A percentile compares a stretch with the other conserved stretches of the same genome.
Evolutionary conservation across 208 protist genomes (phyloP).

Genomic region (Naegleria fowleri): DNA sequence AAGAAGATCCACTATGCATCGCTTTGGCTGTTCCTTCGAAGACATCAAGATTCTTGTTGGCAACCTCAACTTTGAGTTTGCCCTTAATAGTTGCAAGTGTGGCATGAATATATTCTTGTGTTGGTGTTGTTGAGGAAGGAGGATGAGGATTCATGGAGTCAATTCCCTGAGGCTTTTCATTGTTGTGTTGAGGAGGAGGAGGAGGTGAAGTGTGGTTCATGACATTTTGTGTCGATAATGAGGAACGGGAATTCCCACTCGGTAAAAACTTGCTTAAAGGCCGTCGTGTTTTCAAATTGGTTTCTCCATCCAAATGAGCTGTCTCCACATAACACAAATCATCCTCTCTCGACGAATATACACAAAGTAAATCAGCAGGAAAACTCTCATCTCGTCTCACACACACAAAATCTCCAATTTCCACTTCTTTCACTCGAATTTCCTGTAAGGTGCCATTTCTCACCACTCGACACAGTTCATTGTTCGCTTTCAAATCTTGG

Average conservation of each 20-base stretch:
- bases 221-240: not conserved
- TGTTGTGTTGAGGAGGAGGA: not conserved
- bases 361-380: conserved; percentile 41
- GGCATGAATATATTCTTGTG: too few relatives aligned
- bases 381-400: conserved; percentile 30
- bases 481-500: conserved; percentile 43
- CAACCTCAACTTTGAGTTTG: not conserved
- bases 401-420: conserved; percentile 37
- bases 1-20: too few relatives aligned
- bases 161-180: not conserved
- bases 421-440: conserved; percentile 31
- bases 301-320: conserved; percentile 51
- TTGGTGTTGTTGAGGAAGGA: too few relatives aligned
- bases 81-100: not conserved
- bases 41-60: not conserved
- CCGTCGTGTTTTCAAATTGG: conserved; percentile 42
- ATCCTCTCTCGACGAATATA: conserved; percentile 34
- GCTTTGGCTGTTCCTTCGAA: not conserved
- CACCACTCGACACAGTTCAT: not conserved
- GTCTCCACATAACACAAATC: conserved; percentile 41
- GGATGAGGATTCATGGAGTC: too few relatives aligned
- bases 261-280: not conserved
- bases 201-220: too few relatives aligned
- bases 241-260: too few relatives aligned
- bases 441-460: conserved; percentile 20